phyloP scores from a whole-genome alignment of 805 yeast genomes.

The Yarrowia bubula region DNA sequence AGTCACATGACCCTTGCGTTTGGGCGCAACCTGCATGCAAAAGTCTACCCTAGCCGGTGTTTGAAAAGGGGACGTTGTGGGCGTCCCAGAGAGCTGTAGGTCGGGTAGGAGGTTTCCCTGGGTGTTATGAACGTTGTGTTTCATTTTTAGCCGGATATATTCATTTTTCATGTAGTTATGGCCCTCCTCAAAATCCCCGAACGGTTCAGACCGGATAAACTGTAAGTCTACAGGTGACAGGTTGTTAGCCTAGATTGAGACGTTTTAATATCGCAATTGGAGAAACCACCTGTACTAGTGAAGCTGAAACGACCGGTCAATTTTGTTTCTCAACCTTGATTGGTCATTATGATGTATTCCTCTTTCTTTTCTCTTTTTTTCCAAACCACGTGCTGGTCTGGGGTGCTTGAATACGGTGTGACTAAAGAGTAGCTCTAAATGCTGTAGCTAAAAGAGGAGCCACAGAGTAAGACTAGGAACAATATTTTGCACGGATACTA shows the following conservation, averaged over 20 bases:
- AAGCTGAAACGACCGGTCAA: not conserved
- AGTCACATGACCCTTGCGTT: conserved; percentile 4
- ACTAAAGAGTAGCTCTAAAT: not conserved
- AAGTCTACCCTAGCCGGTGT: not conserved
- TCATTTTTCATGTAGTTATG: too few species aligned
- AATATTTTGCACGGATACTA: too few species aligned
- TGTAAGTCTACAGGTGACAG: not conserved
- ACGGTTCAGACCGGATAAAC: conserved; percentile 1
- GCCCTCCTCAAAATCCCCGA: too few species aligned
- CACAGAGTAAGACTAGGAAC: too few species aligned
- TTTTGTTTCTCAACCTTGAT: not conserved
- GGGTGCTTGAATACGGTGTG: not conserved
- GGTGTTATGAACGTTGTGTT: too few species aligned
- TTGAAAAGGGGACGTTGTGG: not conserved
- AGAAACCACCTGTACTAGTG: too few species aligned
- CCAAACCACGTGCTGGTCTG: not conserved
- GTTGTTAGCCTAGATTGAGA: not conserved
- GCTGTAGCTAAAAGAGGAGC: not conserved
- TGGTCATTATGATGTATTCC: not conserved
- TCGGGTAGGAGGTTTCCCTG: too few species aligned
- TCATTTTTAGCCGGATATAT: too few species aligned
- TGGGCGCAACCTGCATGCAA: conserved; percentile 4
- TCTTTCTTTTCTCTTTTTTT: not conserved
- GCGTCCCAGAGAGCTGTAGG: too few species aligned
- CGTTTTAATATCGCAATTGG: not conserved